These are phyloP conservation scores for Quercus mongolica DNA, from an alignment of 306 rosid genomes.

Conservation along the genomic window DNA sequence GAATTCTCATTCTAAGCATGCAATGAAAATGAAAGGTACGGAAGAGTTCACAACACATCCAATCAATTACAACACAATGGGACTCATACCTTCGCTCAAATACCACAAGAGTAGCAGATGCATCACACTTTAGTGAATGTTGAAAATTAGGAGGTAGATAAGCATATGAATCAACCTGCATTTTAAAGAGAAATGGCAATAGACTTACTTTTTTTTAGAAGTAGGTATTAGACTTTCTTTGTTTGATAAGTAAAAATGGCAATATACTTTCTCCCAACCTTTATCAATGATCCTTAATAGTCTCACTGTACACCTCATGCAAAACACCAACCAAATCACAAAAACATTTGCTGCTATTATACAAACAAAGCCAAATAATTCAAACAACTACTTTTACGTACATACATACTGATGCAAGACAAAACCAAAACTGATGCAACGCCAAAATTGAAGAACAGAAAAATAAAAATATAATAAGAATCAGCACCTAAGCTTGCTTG, in stretches of 20 bases:
- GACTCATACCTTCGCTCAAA: constrained; percentile 79
- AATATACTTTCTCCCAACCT: neutral
- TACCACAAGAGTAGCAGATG: constrained; percentile 62
- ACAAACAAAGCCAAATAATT: neutral
- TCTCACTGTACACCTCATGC: neutral
- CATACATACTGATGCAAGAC: no score
- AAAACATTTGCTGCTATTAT: neutral
- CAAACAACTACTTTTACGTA: neutral
- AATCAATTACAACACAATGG: constrained; percentile 6
- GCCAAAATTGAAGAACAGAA: no score
- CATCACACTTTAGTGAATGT: constrained; percentile 60
- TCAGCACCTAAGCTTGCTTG: no score
- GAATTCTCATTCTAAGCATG: constrained; percentile 13
- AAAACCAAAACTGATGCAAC: no score
- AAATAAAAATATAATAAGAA: no score
- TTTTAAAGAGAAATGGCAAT: constrained; percentile 25
- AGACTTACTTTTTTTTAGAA: constrained; percentile 6
- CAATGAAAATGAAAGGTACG: constrained; percentile 1
- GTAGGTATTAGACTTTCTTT: neutral
- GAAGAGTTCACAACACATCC: constrained; percentile 6
- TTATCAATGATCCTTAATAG: neutral
- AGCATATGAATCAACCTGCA: constrained; percentile 84
- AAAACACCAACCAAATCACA: neutral
- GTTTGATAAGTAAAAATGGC: neutral
- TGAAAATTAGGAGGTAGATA: constrained; percentile 73